Conservation (phyloP, 1,284 basidiomycete species). For the Somion occarium region DNA sequence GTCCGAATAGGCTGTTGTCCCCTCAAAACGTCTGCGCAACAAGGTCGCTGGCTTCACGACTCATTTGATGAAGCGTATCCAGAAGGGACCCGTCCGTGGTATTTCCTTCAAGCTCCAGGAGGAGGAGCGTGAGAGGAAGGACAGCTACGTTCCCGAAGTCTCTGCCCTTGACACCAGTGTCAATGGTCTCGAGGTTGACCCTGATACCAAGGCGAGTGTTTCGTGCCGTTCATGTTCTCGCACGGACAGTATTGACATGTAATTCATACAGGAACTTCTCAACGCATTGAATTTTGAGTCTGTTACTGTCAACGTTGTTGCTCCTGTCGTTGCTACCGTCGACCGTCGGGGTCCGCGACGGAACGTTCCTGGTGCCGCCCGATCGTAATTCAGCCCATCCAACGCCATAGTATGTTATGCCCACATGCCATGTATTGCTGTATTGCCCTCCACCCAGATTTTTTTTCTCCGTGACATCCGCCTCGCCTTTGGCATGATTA, state of each 20-base stretch:
- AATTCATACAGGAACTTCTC: conserved; percentile 66
- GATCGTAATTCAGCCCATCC: conserved; percentile 23
- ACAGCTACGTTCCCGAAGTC: conserved; percentile 96
- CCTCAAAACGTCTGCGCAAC: conserved; percentile 99
- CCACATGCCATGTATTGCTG: conserved; percentile 19
- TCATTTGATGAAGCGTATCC: conserved; percentile 99
- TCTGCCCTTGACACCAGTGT: conserved; percentile 86
- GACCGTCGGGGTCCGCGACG: conserved; percentile 74
- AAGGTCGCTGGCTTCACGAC: conserved; percentile 99
- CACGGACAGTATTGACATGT: background rate
- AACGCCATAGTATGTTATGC: conserved; percentile 20
- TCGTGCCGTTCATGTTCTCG: background rate
- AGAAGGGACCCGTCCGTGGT: conserved; percentile 98
- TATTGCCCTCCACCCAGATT: background rate
- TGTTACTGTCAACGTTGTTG: conserved; percentile 69
- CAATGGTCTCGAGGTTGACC: conserved; percentile 80
- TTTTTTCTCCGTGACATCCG: background rate
- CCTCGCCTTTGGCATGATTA: background rate
- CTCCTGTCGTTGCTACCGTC: conserved; percentile 68
- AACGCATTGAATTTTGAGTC: conserved; percentile 88
- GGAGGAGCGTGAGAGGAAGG: conserved; percentile 99
- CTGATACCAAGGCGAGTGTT: conserved; percentile 79
- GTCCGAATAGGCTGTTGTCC: conserved; percentile 78
- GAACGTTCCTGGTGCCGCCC: conserved; percentile 81
- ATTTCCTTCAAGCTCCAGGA: conserved; percentile 99